phyloP scores from a whole-genome alignment of 805 yeast species.

The Komagataella pastoris region DNA sequence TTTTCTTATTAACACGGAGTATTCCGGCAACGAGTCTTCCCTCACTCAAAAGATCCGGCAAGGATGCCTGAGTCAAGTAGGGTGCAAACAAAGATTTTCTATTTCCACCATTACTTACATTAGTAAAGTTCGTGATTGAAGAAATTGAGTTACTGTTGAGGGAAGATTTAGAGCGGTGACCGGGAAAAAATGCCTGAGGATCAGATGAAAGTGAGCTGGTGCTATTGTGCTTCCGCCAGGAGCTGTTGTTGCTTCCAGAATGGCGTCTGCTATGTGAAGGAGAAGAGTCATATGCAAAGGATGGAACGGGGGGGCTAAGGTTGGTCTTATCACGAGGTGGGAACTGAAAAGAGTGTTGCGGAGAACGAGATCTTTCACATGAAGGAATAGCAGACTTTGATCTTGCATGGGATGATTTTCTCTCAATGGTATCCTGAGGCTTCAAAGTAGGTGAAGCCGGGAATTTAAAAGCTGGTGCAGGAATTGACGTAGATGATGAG shows the following conservation, averaged over 20 bases:
- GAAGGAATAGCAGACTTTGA: slow-evolving; percentile 13
- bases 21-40: slow-evolving; percentile 90
- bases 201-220: not conserved
- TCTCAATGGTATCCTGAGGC: slow-evolving; percentile 1
- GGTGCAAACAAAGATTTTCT: slow-evolving; percentile 90
- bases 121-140: slow-evolving; percentile 24
- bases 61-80: slow-evolving; percentile 82
- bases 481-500: slow-evolving; percentile 6
- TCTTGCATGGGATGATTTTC: slow-evolving; percentile 17
- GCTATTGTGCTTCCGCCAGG: slow-evolving; percentile 48
- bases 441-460: slow-evolving; percentile 25
- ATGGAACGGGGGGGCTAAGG: slow-evolving; percentile 2
- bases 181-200: slow-evolving; percentile 44
- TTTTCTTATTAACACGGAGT: slow-evolving; percentile 87
- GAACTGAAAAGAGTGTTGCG: slow-evolving; percentile 45
- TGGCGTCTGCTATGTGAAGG: slow-evolving; percentile 26
- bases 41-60: slow-evolving; percentile 80
- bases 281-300: slow-evolving; percentile 6
- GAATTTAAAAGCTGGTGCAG: slow-evolving; percentile 36
- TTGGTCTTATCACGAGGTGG: slow-evolving; percentile 31
- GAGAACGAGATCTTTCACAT: slow-evolving; percentile 20
- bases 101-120: slow-evolving; percentile 24
- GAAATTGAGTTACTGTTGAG: slow-evolving; percentile 46
- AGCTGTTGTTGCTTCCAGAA: slow-evolving; percentile 34
- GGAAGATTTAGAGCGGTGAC: slow-evolving; percentile 69